Percentiles rank a stretch among this genome's conserved stretches.
phyloP scores from a whole-genome alignment of 2,329 filamentous ascomycete genomes.

The Rhynchosporium agropyri region DNA sequence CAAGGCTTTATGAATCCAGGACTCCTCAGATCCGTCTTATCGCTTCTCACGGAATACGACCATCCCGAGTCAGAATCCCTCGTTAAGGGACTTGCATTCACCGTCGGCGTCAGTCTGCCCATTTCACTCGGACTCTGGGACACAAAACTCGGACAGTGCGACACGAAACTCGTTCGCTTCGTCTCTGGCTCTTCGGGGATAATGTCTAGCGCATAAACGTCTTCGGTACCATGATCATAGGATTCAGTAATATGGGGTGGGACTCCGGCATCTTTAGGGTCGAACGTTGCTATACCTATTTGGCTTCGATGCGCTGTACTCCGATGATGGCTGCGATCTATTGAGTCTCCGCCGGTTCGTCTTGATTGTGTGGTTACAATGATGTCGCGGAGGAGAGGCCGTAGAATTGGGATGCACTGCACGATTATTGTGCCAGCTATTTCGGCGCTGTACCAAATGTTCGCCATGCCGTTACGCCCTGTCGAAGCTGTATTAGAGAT shows the following conservation, averaged over 20 bases:
- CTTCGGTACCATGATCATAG: not conserved
- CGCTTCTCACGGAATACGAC: not conserved
- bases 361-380: conserved; percentile 45
- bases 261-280: not conserved
- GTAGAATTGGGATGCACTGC: conserved; percentile 55
- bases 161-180: not conserved
- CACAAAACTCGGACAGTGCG: not conserved
- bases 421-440: conserved; percentile 57
- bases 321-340: conserved; percentile 2
- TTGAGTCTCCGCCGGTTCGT: not conserved
- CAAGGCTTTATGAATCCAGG: not conserved
- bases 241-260: not conserved
- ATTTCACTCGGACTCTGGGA: conserved; percentile 8
- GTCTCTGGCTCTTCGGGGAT: conserved; percentile 9
- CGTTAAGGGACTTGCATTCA: not conserved
- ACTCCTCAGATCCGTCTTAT: conserved; percentile 5
- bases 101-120: conserved; percentile 1
- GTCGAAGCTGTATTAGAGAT: not conserved
- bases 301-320: not conserved
- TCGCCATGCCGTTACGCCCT: conserved; percentile 50
- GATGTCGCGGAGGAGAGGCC: conserved; percentile 50
- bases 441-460: conserved; percentile 53
- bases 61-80: not conserved
- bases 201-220: not conserved
- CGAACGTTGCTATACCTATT: not conserved